Evolutionary conservation across 768 basidiomycete species (phyloP).

Genomic region (Suillus decipiens): DNA sequence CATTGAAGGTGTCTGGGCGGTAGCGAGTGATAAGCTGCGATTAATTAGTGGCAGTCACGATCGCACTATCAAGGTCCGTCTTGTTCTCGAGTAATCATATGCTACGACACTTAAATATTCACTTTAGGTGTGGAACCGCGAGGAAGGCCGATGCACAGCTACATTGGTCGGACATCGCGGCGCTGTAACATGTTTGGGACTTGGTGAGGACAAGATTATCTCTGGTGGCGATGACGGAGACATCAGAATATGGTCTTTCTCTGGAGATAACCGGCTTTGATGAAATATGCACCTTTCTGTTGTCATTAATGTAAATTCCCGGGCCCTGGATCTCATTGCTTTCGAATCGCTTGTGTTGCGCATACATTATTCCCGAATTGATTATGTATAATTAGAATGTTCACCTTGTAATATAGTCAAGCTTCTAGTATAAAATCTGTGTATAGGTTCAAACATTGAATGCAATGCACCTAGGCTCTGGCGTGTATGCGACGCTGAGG

Average conservation of each 20-base stretch:
- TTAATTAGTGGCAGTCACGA: conserved; percentile 94
- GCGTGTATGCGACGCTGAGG: conserved; percentile 56
- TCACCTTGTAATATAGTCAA: neutral
- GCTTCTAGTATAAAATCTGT: neutral
- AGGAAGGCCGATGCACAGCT: conserved; percentile 82
- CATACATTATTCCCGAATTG: neutral
- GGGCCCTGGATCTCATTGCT: neutral
- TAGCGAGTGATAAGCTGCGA: conserved; percentile 89
- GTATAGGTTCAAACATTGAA: conserved; percentile 47
- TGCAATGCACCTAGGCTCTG: conserved; percentile 60
- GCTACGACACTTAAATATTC: neutral
- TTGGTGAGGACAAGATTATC: conserved; percentile 94
- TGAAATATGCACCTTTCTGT: neutral
- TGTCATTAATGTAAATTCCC: neutral
- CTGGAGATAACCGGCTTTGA: conserved; percentile 26
- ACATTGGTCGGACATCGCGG: conserved; percentile 94
- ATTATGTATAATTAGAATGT: neutral
- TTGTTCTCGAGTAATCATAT: conserved; percentile 11
- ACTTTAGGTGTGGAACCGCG: conserved; percentile 86
- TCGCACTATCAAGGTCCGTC: conserved; percentile 89
- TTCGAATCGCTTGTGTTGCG: neutral
- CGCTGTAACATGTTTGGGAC: conserved; percentile 86
- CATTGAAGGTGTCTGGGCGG: conserved; percentile 97
- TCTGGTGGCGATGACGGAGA: conserved; percentile 96
- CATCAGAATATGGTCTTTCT: conserved; percentile 81